Percentiles rank a stretch among this genome's conserved stretches.
These are phyloP conservation scores for Globisporangium carolinianum DNA, from an alignment of 352 stramenopile genomes.

Conservation along the genomic window DNA sequence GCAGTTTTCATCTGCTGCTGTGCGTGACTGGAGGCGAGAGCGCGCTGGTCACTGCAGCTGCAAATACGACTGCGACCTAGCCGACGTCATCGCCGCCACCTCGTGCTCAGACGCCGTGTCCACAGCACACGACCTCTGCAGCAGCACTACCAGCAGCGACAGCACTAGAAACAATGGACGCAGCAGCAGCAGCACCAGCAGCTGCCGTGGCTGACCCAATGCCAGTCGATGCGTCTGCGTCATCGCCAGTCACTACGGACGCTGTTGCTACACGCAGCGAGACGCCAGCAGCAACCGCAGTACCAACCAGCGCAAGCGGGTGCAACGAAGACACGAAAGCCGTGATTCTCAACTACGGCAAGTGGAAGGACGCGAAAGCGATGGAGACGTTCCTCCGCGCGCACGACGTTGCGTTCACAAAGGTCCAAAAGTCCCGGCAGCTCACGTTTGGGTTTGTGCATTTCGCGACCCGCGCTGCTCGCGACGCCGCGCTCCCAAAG, in stretches of 20 bases:
- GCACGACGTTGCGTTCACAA: conserved; percentile 47
- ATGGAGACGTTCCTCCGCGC: conserved; percentile 47
- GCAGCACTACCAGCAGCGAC: neutral
- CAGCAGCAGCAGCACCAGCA: neutral
- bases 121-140: neutral
- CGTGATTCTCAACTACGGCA: conserved; percentile 86
- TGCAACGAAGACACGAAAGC: conserved; percentile 66
- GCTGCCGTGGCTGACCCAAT: neutral
- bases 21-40: conserved; percentile 1
- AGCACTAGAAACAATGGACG: neutral
- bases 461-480: conserved; percentile 51
- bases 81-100: too few species aligned
- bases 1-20: neutral
- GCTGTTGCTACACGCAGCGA: neutral
- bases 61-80: too few species aligned
- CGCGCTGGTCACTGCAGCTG: neutral
- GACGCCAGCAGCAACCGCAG: neutral
- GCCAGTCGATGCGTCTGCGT: neutral
- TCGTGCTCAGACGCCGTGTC: too few species aligned
- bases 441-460: conserved; percentile 78
- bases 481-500: conserved; percentile 39
- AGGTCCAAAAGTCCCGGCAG: conserved; percentile 74
- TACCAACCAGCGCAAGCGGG: conserved; percentile 10
- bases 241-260: neutral
- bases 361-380: conserved; percentile 73